Percentiles rank a stretch among this genome's conserved stretches.
Conservation (phyloP, 768 basidiomycete species). For the Lentinula aciculospora region DNA sequence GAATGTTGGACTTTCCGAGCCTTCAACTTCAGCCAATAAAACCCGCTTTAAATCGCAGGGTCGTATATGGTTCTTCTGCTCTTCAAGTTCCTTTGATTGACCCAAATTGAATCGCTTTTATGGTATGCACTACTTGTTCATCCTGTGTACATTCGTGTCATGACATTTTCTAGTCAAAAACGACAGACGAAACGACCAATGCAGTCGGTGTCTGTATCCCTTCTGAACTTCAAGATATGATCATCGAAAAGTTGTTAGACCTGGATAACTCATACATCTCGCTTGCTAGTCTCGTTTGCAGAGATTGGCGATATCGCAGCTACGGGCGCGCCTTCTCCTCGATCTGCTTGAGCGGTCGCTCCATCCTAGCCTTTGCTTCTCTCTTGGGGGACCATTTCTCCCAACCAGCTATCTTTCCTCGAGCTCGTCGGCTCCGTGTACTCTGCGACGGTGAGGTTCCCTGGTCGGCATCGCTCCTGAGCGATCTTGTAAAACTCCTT, state of each 20-base stretch:
- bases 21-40: background rate
- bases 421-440: conserved; percentile 12
- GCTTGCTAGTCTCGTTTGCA: conserved; percentile 16
- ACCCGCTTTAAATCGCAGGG: background rate
- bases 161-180: background rate
- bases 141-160: background rate
- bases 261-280: conserved; percentile 11
- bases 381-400: conserved; percentile 17
- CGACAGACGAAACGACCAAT: background rate
- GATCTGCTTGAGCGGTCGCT: conserved; percentile 11
- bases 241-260: conserved; percentile 16
- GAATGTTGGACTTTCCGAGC: conserved; percentile 10
- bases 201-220: conserved; percentile 10
- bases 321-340: conserved; percentile 16
- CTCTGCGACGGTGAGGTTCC: background rate
- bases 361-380: conserved; percentile 11
- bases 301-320: conserved; percentile 18
- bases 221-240: conserved; percentile 17
- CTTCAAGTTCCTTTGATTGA: background rate
- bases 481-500: conserved; percentile 7
- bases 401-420: conserved; percentile 13
- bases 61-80: background rate
- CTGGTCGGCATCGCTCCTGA: conserved; percentile 10
- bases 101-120: background rate
- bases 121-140: background rate